Evolutionary conservation across 2,329 filamentous ascomycete species (phyloP), one percentile per base, ranked within the genome.

Genomic region (Colletotrichum eremochloae): DNA sequence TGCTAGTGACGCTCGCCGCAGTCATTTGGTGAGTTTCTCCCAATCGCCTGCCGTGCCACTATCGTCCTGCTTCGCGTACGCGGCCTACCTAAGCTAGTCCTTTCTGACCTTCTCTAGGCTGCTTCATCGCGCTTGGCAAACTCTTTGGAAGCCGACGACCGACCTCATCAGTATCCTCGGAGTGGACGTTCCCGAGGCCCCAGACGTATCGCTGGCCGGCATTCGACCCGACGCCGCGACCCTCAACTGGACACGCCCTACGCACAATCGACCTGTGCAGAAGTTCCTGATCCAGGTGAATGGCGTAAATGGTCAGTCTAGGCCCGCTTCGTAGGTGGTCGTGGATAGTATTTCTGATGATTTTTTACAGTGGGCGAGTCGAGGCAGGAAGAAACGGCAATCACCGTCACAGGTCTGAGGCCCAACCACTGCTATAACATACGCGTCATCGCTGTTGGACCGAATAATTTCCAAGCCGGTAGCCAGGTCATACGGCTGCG

Each of bases 251-350:
- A 94, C 95, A 74, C 89, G 92, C 72, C 92, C 94, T 0, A 89
- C 86, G 3, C 81, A 84, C 55, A 89, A 88, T 74, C 87, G 89
- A 50, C 88, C 93, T 3, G 93, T 97, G 66, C 89, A 94, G 65
- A 97, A 95, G 83, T 96, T 97, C 79, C 88, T 96, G 57, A 94
- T 99, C 64, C 94, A 97, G 80, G 92, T 99, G 75, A 98, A 99
- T 82, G 96, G 96, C 53, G 92, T 96, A 55, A 94, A 94, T 84
- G 94, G 94, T 96, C 82, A 81, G 90, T 82, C 18, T 31, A 0
- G 44, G 46, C 44, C 38, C 38, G 68, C 58, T 57, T 33, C 31
- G 18, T 63, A 29, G n/a, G 56, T 46, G 55, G 42, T 42, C 9
- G 18, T 38, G 56, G 29, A 31, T 8, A 5, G 42, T 29, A 38